Evolutionary conservation across 768 basidiomycete genomes (phyloP).

Genomic region (Phlegmacium glaucopus): DNA sequence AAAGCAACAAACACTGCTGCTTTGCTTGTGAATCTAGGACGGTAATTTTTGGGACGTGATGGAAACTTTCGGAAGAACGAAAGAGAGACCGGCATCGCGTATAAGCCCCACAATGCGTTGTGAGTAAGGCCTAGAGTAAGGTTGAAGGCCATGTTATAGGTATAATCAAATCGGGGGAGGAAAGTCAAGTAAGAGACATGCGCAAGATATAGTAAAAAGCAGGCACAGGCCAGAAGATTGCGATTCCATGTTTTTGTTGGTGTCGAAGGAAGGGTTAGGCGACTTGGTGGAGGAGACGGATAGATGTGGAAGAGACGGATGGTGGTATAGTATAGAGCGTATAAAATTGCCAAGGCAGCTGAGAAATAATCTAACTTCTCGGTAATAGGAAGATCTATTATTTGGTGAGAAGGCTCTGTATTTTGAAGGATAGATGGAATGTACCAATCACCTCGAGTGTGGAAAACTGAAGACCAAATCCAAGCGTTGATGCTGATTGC

Average conservation of each 20-base stretch:
- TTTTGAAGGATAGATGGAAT: not conserved
- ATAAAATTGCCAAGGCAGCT: conserved; percentile 81
- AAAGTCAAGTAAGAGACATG: conserved; percentile 80
- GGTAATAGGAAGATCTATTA: conserved; percentile 72
- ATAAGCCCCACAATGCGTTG: conserved; percentile 79
- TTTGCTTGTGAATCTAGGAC: conserved; percentile 51
- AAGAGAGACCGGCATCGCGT: conserved; percentile 51
- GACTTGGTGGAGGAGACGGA: conserved; percentile 29
- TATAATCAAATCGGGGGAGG: conserved; percentile 83
- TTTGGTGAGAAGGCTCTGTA: not conserved
- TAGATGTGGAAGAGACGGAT: conserved; percentile 80
- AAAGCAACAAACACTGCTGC: conserved; percentile 60
- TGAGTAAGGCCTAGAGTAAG: conserved; percentile 71
- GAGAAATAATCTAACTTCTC: conserved; percentile 96
- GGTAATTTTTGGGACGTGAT: conserved; percentile 49
- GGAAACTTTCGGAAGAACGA: conserved; percentile 55
- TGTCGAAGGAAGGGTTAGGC: conserved; percentile 21
- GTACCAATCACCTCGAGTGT: conserved; percentile 72
- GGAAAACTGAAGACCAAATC: conserved; percentile 90
- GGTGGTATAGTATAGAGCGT: conserved; percentile 73
- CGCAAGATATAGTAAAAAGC: conserved; percentile 51
- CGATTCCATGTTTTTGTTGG: conserved; percentile 19
- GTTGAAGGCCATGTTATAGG: conserved; percentile 91
- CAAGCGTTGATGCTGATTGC: conserved; percentile 82
- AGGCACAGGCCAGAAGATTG: conserved; percentile 47